Conservation (phyloP, 345 rosid species). For the Nasturtium officinale region DNA sequence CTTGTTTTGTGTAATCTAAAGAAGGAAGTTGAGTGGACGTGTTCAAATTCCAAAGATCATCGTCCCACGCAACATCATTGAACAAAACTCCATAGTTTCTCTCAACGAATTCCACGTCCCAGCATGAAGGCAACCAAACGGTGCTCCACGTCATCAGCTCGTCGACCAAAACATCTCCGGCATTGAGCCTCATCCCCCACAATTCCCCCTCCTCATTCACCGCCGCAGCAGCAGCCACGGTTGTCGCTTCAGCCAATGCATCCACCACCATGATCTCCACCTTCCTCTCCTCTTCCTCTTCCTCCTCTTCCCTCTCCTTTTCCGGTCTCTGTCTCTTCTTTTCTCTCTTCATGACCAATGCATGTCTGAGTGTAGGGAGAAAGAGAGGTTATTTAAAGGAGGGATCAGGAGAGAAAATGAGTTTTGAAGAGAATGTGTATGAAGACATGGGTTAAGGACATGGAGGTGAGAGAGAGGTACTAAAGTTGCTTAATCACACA, state of each 20-base stretch:
- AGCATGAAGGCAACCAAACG: conserved; percentile 35
- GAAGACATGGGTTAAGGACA: conserved; percentile 41
- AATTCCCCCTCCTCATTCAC: conserved; percentile 34
- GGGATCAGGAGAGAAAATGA: conserved; percentile 8
- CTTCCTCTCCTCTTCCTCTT: not conserved
- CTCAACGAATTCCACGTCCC: conserved; percentile 43
- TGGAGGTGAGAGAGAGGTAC: conserved; percentile 33
- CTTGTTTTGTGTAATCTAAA: conserved; percentile 7
- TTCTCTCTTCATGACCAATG: conserved; percentile 38
- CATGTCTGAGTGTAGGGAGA: conserved; percentile 19
- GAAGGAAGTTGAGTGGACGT: conserved; percentile 25
- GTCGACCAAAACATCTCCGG: conserved; percentile 19
- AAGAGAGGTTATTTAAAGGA: conserved; percentile 30
- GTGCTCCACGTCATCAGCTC: conserved; percentile 42
- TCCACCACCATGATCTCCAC: conserved; percentile 33
- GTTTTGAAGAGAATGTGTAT: conserved; percentile 29
- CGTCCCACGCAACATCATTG: conserved; percentile 41
- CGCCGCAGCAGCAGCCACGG: conserved; percentile 44
- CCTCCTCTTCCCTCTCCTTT: not conserved
- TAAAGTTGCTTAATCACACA: conserved; percentile 32
- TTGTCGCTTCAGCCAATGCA: conserved; percentile 39
- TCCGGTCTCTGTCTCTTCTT: conserved; percentile 17
- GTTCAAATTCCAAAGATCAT: conserved; percentile 43
- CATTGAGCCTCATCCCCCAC: conserved; percentile 32
- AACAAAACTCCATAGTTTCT: conserved; percentile 39